These are phyloP conservation scores for Albifimbria verrucaria DNA, from an alignment of 2,329 filamentous ascomycete species.

Conservation along the genomic window DNA sequence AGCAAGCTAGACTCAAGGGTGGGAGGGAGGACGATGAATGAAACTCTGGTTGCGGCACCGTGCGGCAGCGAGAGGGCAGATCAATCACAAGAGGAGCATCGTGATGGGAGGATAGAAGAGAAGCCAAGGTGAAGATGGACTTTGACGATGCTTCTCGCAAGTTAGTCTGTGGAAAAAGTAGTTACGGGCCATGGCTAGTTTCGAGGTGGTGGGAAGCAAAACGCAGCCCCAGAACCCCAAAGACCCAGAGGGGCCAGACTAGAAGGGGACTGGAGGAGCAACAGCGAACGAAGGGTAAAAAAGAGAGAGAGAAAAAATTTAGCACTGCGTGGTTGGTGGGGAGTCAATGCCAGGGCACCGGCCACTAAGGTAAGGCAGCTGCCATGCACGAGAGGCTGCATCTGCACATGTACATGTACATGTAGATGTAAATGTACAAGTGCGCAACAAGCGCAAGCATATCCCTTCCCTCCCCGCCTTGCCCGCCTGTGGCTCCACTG, in stretches of 20 bases:
- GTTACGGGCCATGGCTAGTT: background rate
- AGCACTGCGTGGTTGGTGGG: background rate
- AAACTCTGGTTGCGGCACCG: background rate
- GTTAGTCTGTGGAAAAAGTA: background rate
- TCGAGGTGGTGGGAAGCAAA: background rate
- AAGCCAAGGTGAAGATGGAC: background rate
- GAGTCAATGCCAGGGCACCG: background rate
- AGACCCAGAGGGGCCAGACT: background rate
- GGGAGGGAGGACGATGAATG: background rate
- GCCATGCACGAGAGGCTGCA: background rate
- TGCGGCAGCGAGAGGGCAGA: background rate
- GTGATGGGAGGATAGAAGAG: background rate
- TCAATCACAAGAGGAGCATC: background rate
- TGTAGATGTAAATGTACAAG: too few species aligned
- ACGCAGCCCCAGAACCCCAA: background rate
- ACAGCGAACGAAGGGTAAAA: background rate
- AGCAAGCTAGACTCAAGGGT: background rate
- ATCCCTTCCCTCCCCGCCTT: background rate
- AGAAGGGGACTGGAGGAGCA: background rate
- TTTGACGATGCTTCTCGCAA: background rate
- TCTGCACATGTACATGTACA: background rate
- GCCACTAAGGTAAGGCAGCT: background rate
- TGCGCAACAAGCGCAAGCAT: too few species aligned
- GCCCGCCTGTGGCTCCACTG: background rate
- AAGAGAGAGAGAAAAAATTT: background rate